phyloP scores from a whole-genome alignment of 139 green algal genomes.

The Trebouxia sp. region DNA sequence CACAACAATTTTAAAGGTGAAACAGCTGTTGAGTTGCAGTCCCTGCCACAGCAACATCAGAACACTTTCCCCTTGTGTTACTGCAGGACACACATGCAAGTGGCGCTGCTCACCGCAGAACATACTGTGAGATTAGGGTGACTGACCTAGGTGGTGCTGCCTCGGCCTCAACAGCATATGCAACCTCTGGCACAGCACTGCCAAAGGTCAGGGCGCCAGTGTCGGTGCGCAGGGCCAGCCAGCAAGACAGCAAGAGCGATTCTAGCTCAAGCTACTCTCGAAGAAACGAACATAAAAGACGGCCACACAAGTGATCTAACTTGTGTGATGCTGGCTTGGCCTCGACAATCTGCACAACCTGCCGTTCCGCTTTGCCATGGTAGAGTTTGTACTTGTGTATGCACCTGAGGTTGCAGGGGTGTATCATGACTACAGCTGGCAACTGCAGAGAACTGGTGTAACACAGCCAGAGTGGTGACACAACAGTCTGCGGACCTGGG shows the following conservation, averaged over 20 bases:
- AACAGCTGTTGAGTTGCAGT: no score
- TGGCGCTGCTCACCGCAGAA: no score
- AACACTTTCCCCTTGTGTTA: no score
- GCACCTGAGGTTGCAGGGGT: no score
- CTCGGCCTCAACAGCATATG: slow-evolving; percentile 39
- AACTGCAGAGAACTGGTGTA: no score
- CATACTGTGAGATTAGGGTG: slow-evolving; percentile 45
- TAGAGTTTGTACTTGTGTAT: no score
- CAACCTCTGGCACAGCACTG: slow-evolving; percentile 13
- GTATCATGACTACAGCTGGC: no score
- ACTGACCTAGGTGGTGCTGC: slow-evolving; percentile 31
- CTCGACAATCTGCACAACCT: slow-evolving; percentile 30
- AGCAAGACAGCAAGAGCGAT: slow-evolving; percentile 12
- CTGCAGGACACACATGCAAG: no score
- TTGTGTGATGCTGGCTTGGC: slow-evolving; percentile 28
- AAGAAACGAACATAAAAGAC: no score
- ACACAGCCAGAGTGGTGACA: background rate
- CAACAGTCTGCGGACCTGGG: slow-evolving; percentile 26
- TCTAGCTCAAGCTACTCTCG: slow-evolving; percentile 31
- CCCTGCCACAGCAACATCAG: no score
- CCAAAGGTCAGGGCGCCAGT: slow-evolving; percentile 44
- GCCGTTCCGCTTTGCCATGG: no score
- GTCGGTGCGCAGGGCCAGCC: slow-evolving; percentile 23
- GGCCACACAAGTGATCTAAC: no score
- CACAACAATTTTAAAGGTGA: slow-evolving; percentile 35